Conservation (phyloP, 441 rosid species). For the Pelargonium cotyledonis region DNA sequence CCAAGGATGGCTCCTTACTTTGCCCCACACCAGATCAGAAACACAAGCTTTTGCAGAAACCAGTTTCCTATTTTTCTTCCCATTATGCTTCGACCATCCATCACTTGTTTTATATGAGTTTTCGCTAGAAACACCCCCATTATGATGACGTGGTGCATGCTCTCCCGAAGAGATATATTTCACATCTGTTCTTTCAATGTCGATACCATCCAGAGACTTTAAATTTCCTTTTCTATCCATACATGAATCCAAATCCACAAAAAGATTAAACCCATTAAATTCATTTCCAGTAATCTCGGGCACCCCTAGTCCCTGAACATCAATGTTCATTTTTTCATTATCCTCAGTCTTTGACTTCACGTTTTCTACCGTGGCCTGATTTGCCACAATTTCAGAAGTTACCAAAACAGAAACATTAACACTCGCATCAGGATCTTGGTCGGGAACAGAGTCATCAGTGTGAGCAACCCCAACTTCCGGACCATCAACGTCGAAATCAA, state of each 20-base stretch:
- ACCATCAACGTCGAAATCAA: too few relatives aligned
- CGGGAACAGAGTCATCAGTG: slow-evolving; percentile 10
- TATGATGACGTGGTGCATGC: not conserved
- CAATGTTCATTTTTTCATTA: not conserved
- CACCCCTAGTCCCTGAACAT: slow-evolving; percentile 10
- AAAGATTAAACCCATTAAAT: slow-evolving; percentile 19
- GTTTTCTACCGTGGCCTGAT: slow-evolving; percentile 20
- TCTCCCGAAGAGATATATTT: slow-evolving; percentile 4
- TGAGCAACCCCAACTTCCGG: not conserved
- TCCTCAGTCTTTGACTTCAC: slow-evolving; percentile 15
- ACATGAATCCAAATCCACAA: slow-evolving; percentile 27
- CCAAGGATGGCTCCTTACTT: slow-evolving; percentile 89
- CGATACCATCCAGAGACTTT: not conserved
- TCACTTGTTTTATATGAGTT: not conserved
- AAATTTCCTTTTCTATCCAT: slow-evolving; percentile 18
- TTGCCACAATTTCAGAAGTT: slow-evolving; percentile 15
- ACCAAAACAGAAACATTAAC: not conserved
- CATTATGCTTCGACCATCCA: not conserved
- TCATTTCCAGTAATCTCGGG: slow-evolving; percentile 12
- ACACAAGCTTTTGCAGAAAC: slow-evolving; percentile 28
- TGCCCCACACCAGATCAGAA: slow-evolving; percentile 79
- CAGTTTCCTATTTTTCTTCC: slow-evolving; percentile 3
- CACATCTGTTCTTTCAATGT: not conserved
- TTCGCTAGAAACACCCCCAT: not conserved
- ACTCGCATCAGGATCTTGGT: not conserved